phyloP scores from a whole-genome alignment of 2,329 filamentous ascomycete species.

The Colletotrichum musicola region DNA sequence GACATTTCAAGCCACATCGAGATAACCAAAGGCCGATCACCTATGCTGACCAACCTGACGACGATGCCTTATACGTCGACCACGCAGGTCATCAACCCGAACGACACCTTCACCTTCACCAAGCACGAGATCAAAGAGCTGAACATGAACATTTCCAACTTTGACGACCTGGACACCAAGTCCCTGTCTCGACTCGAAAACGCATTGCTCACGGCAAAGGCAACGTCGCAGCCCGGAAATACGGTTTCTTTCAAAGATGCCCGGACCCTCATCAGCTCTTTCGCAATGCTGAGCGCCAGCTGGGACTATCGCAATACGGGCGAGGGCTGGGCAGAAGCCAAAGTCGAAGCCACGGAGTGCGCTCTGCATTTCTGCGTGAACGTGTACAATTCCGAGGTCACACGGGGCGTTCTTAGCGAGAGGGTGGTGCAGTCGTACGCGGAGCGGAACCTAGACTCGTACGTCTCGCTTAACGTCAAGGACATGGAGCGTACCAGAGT shows the following conservation, averaged over 20 bases:
- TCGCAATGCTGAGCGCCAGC: not conserved
- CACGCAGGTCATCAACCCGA: not conserved
- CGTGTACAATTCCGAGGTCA: not conserved
- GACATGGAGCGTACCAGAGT: not conserved
- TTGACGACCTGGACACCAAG: not conserved
- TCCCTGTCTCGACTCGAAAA: not conserved
- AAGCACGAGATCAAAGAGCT: not conserved
- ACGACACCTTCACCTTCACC: not conserved
- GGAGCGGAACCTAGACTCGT: slow-evolving; percentile 4
- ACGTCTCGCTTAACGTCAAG: not conserved
- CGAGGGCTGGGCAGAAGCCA: not conserved
- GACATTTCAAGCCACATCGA: not conserved
- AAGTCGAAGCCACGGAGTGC: not conserved
- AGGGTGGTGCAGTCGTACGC: not conserved
- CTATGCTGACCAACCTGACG: not conserved
- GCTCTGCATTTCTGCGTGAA: slow-evolving; percentile 14
- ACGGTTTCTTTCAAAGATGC: slow-evolving; percentile 3
- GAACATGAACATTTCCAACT: not conserved
- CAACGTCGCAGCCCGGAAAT: not conserved
- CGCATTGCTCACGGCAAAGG: not conserved
- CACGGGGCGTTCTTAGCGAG: not conserved
- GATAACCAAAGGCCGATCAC: not conserved
- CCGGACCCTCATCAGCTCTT: not conserved
- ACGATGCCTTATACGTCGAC: not conserved
- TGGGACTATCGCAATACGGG: not conserved